phyloP scores from a whole-genome alignment of 2,329 filamentous ascomycete genomes.

The Colletotrichum salicis region DNA sequence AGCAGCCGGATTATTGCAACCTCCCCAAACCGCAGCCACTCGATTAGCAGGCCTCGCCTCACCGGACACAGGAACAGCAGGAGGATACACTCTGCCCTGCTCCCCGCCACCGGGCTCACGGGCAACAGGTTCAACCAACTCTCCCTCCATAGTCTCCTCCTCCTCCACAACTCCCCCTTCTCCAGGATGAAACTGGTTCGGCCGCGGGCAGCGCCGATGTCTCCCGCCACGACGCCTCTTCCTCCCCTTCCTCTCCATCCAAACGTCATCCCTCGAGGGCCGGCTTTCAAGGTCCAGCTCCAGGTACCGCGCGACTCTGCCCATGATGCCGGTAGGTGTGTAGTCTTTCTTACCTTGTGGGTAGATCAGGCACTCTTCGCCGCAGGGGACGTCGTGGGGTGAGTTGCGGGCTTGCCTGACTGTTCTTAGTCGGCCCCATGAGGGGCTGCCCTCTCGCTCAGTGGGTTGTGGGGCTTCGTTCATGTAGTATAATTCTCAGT shows the following conservation, averaged over 20 bases:
- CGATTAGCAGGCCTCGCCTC: not conserved
- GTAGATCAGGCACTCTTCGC: constrained; percentile 7
- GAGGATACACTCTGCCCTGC: not conserved
- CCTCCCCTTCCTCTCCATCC: not conserved
- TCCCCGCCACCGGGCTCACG: no score
- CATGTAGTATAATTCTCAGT: not conserved
- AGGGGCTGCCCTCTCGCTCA: not conserved
- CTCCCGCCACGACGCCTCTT: not conserved
- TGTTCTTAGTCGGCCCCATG: not conserved
- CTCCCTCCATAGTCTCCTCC: not conserved
- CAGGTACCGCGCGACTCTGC: constrained; percentile 1
- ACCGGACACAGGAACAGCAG: not conserved
- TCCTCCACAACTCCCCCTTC: not conserved
- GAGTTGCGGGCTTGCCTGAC: constrained; percentile 19
- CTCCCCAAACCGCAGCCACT: not conserved
- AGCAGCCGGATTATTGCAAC: not conserved
- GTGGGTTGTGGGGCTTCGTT: not conserved
- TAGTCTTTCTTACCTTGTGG: constrained; percentile 3
- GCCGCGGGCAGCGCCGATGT: constrained; percentile 6
- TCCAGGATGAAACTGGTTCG: not conserved
- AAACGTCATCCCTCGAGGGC: not conserved
- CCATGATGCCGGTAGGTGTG: not conserved
- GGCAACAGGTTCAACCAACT: not conserved
- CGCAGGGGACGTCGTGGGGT: constrained; percentile 11
- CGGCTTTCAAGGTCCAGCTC: constrained; percentile 15